A percentile compares a stretch with the other conserved stretches of the same genome.
These are phyloP conservation scores for Melaleuca alternifolia DNA, from an alignment of 345 rosid genomes.

Conservation along the genomic window DNA sequence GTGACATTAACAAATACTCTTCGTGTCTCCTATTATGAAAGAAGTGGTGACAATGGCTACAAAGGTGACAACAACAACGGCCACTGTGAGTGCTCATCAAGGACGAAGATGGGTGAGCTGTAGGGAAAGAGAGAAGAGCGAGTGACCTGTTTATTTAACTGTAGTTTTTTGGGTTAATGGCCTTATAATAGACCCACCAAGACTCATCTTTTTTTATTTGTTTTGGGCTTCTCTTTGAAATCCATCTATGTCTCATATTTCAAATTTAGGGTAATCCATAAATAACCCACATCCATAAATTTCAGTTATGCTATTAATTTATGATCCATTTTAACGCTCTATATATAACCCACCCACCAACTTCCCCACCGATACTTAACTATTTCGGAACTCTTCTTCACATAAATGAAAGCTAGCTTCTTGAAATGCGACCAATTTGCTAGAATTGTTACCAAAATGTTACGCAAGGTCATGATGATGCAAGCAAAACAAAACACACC, in stretches of 20 bases:
- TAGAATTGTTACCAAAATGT: not conserved
- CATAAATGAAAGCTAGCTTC: not conserved
- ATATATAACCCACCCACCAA: not conserved
- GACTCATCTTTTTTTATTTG: not conserved
- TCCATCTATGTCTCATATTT: not conserved
- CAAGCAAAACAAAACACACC: not conserved
- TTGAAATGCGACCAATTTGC: not conserved
- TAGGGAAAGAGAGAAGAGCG: not conserved
- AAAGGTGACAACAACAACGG: too few species aligned
- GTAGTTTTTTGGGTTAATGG: not conserved
- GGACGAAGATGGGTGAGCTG: not conserved
- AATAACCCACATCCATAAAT: not conserved
- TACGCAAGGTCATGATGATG: not conserved
- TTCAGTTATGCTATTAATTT: not conserved
- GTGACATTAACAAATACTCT: too few species aligned
- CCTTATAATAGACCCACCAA: not conserved
- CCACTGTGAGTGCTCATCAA: not conserved
- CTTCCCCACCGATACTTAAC: not conserved
- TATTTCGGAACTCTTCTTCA: not conserved
- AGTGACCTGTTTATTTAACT: not conserved
- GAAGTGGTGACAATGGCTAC: too few species aligned
- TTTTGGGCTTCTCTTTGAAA: not conserved
- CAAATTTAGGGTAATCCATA: not conserved
- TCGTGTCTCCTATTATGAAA: too few species aligned
- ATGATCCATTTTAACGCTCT: not conserved